Evolutionary conservation across 208 protist species (phyloP), one percentile per base, ranked within the genome.

Genomic region (Leptomonas seymouri): DNA sequence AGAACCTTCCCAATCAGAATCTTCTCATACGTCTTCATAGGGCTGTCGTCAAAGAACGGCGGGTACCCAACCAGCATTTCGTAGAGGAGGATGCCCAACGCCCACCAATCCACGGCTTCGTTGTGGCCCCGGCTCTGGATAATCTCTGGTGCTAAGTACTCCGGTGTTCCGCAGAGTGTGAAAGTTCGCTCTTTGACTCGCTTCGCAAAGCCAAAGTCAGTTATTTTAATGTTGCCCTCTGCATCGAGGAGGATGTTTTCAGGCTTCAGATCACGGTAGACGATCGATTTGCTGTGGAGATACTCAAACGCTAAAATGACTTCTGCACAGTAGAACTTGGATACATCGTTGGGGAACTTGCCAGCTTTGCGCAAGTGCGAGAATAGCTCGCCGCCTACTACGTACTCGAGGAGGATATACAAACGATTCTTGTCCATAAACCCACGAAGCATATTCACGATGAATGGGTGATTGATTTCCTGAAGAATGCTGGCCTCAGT

Each of bases 391-490:
- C 94, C 92, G 28, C 97, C 97, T 60, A 94, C 89, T 18, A 98
- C 85, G 78, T 96, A 99, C 64, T 98, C 93, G 41, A 99, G 71
- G 27, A 98, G 80, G 63, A 99, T 82, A 59, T 98, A 98, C 65
- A 99, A 67, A 20, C 91, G 80, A 44, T 97, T 87, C 41, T 95
- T 84, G 49, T 96, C 98, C 87, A 99, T 97, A 82, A 98, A 99
- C 15, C 97, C 93, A 45, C 96, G 98, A 56, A 98, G 77, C 76
- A 99, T 92, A 61, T 86, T 93, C 20, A 99, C 96, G 74, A 99
- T 93, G 75, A 97, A 97, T 12, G 97, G 96, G 81, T 98, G 97
- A 31, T 95, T 74, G 61, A 98, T 89, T 39, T 94, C 87, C 56
- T 93, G 86, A 20, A 99, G 78, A 60, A 98, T 95, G 67, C 87